Percentiles rank a stretch among this genome's conserved stretches.
Evolutionary conservation across 768 basidiomycete species (phyloP).

Genomic region (Lactarius sp.): DNA sequence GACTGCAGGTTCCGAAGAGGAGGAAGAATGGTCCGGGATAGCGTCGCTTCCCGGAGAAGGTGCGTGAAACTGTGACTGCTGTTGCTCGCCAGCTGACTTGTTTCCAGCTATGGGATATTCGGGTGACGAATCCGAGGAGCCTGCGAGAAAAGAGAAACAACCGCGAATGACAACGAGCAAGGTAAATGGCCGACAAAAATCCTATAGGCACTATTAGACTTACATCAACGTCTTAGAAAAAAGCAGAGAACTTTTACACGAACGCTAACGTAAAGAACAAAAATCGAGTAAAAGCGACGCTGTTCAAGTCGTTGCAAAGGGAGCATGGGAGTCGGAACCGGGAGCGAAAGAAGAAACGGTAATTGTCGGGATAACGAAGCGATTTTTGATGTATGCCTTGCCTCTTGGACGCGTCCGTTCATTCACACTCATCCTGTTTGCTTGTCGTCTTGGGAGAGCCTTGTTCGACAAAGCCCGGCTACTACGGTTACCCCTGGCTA

Average conservation of each 20-base stretch:
- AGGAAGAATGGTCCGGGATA: constrained; percentile 25
- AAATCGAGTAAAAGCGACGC: constrained; percentile 58
- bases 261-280: constrained; percentile 85
- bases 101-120: constrained; percentile 31
- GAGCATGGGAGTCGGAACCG: constrained; percentile 17
- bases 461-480: not conserved
- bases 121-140: constrained; percentile 35
- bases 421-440: not conserved
- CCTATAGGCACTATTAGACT: not conserved
- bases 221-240: constrained; percentile 50
- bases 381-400: not conserved
- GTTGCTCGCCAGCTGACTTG: constrained; percentile 8
- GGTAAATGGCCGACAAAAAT: constrained; percentile 35
- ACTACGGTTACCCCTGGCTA: not conserved
- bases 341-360: constrained; percentile 20
- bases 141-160: constrained; percentile 41
- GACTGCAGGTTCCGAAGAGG: constrained; percentile 27
- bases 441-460: not conserved
- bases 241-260: constrained; percentile 85
- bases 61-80: constrained; percentile 8
- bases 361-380: not conserved
- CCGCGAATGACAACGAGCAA: constrained; percentile 93
- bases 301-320: constrained; percentile 47
- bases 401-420: not conserved
- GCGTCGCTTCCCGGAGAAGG: constrained; percentile 20